phyloP scores from a whole-genome alignment of 768 basidiomycete genomes.

The Ephemerocybe angulata region DNA sequence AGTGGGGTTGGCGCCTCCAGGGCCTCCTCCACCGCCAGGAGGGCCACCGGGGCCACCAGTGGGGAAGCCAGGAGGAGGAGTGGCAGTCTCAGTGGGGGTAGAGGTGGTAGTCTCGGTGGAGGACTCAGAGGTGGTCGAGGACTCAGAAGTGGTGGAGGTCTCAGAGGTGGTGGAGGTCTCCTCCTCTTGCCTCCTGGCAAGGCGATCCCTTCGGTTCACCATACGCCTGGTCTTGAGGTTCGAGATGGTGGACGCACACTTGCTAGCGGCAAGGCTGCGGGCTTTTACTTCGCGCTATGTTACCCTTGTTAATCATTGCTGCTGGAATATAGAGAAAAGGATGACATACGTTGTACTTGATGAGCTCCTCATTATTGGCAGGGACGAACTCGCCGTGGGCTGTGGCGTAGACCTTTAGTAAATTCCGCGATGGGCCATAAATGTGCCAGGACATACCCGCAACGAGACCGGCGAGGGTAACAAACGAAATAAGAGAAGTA shows the following conservation, averaged over 20 bases:
- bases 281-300: background rate
- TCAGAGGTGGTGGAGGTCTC: slow-evolving; percentile 5
- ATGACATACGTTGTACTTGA: background rate
- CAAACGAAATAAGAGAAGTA: background rate
- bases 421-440: too few relatives aligned
- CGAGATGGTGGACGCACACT: slow-evolving; percentile 5
- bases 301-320: background rate
- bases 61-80: slow-evolving; percentile 10
- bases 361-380: background rate
- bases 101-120: too few relatives aligned
- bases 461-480: background rate
- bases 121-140: slow-evolving; percentile 7
- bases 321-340: background rate
- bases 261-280: slow-evolving; percentile 5
- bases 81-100: slow-evolving; percentile 1
- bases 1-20: too few relatives aligned
- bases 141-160: slow-evolving; percentile 2
- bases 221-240: slow-evolving; percentile 7
- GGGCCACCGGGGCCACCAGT: slow-evolving; percentile 7
- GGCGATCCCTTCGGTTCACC: slow-evolving; percentile 4
- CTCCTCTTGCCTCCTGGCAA: slow-evolving; percentile 10
- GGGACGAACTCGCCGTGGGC: background rate
- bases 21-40: too few relatives aligned
- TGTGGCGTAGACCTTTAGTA: too few relatives aligned
- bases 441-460: too few relatives aligned